These are phyloP conservation scores for Ophiostoma angusticollis DNA, from an alignment of 2,329 filamentous ascomycete species.

Conservation along the genomic window DNA sequence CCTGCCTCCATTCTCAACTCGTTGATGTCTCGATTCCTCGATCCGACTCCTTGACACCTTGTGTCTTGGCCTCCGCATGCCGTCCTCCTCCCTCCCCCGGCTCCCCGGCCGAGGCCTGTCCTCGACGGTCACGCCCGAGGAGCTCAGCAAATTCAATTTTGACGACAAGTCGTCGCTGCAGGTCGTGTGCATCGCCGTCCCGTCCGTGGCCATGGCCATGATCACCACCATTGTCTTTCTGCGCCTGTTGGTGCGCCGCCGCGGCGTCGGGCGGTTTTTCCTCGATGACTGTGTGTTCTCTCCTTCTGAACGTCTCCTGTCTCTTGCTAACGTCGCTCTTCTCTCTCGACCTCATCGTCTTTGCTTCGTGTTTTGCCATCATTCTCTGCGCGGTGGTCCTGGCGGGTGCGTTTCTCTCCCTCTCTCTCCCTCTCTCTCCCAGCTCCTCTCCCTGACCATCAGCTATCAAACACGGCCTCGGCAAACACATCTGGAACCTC, in stretches of 20 bases:
- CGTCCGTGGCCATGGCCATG: slow-evolving; percentile 14
- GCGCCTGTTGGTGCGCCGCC: slow-evolving; percentile 13
- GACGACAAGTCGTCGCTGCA: slow-evolving; percentile 13
- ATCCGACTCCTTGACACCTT: no score
- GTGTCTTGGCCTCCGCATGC: no score
- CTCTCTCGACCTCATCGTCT: slow-evolving; percentile 14
- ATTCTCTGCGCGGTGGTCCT: slow-evolving; percentile 13
- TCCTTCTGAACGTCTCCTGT: no score
- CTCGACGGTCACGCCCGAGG: slow-evolving; percentile 9
- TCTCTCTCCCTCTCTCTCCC: background rate
- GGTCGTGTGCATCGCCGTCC: slow-evolving; percentile 10
- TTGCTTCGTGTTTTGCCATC: slow-evolving; percentile 15
- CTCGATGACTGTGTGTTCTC: slow-evolving; percentile 16
- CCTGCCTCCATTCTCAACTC: background rate
- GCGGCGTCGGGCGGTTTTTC: slow-evolving; percentile 14
- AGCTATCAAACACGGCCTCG: slow-evolving; percentile 16
- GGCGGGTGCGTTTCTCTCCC: slow-evolving; percentile 2
- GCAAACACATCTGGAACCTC: slow-evolving; percentile 19
- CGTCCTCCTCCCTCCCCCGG: no score
- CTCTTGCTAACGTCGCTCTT: slow-evolving; percentile 15
- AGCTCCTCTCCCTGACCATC: background rate
- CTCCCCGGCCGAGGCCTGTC: no score
- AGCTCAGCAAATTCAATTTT: slow-evolving; percentile 14
- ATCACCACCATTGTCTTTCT: slow-evolving; percentile 13
- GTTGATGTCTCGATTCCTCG: no score